These are phyloP conservation scores for Modicella reniformis DNA, from an alignment of 371 early-diverging fungal species.

Conservation along the genomic window DNA sequence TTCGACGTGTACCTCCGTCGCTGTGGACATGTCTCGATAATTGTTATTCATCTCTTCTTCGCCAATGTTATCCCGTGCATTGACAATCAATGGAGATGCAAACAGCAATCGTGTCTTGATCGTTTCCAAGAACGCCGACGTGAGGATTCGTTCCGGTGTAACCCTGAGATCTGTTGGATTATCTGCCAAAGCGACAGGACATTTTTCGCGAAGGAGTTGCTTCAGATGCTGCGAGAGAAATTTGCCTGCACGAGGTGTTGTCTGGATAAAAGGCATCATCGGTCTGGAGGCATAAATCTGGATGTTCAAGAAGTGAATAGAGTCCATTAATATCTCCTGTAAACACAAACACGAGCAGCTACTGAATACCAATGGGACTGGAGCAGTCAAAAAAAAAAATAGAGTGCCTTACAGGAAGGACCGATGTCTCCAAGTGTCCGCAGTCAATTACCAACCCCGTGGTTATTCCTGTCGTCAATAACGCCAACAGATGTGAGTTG, in stretches of 20 bases:
- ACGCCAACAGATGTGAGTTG: conserved; percentile 77
- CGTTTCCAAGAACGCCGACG: conserved; percentile 72
- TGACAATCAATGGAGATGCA: conserved; percentile 66
- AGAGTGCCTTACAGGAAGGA: conserved; percentile 74
- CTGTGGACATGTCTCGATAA: conserved; percentile 67
- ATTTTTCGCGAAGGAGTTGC: conserved; percentile 60
- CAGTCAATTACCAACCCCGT: conserved; percentile 88
- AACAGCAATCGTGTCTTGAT: conserved; percentile 77
- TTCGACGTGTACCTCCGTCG: conserved; percentile 63
- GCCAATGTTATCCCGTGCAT: conserved; percentile 30
- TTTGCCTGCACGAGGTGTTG: conserved; percentile 80
- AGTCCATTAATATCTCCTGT: too few relatives aligned
- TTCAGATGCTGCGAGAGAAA: conserved; percentile 70
- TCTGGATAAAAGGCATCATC: conserved; percentile 71
- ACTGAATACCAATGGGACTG: too few relatives aligned
- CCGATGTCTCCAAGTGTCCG: conserved; percentile 80
- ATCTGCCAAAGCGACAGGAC: conserved; percentile 46
- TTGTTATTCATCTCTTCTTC: conserved; percentile 60
- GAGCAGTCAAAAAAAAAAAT: neutral
- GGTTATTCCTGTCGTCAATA: conserved; percentile 81
- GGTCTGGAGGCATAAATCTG: conserved; percentile 85
- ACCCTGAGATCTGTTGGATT: conserved; percentile 60
- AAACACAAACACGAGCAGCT: too few relatives aligned
- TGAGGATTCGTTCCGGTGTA: conserved; percentile 56
- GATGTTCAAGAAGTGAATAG: too few relatives aligned